Percentiles rank a stretch among this genome's conserved stretches.
Conservation (phyloP, 495 filamentous ascomycete genomes). For the Neurospora sublineolata region DNA sequence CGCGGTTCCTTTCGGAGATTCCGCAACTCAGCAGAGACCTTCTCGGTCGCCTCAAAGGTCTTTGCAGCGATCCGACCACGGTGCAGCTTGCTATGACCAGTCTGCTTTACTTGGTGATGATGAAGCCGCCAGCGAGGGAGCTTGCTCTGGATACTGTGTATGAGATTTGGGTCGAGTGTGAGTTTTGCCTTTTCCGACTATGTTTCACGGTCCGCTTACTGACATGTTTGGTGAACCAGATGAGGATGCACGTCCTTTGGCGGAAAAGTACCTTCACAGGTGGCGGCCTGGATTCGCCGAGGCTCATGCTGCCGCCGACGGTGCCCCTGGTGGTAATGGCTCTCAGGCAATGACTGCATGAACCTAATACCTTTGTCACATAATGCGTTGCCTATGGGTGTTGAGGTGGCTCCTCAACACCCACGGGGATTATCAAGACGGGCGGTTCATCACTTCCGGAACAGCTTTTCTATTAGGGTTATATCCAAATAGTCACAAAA, state of each 20-base stretch:
- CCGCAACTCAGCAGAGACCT: slow-evolving; percentile 63
- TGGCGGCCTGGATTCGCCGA: slow-evolving; percentile 42
- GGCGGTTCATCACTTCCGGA: background rate
- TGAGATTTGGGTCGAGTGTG: slow-evolving; percentile 76
- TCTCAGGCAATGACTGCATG: slow-evolving; percentile 3
- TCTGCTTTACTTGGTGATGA: slow-evolving; percentile 65
- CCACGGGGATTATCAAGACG: background rate
- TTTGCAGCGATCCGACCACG: slow-evolving; percentile 80
- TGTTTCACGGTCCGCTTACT: slow-evolving; percentile 6
- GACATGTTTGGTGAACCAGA: slow-evolving; percentile 5
- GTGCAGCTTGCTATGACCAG: slow-evolving; percentile 38
- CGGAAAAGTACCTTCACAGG: slow-evolving; percentile 41
- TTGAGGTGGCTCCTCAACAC: too few species aligned
- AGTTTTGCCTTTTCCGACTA: slow-evolving; percentile 18
- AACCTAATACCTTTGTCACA: background rate
- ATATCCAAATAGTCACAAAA: background rate
- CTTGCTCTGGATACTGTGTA: slow-evolving; percentile 72
- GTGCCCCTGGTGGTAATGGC: slow-evolving; percentile 2
- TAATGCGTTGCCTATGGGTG: background rate
- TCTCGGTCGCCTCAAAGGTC: slow-evolving; percentile 59
- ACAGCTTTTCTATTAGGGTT: background rate
- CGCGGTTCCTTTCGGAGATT: slow-evolving; percentile 83
- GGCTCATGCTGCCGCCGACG: slow-evolving; percentile 14
- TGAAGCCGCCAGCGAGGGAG: slow-evolving; percentile 71
- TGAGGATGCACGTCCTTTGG: slow-evolving; percentile 42